phyloP scores from a whole-genome alignment of 345 rosid genomes.

The Sisymbrium altissimum region DNA sequence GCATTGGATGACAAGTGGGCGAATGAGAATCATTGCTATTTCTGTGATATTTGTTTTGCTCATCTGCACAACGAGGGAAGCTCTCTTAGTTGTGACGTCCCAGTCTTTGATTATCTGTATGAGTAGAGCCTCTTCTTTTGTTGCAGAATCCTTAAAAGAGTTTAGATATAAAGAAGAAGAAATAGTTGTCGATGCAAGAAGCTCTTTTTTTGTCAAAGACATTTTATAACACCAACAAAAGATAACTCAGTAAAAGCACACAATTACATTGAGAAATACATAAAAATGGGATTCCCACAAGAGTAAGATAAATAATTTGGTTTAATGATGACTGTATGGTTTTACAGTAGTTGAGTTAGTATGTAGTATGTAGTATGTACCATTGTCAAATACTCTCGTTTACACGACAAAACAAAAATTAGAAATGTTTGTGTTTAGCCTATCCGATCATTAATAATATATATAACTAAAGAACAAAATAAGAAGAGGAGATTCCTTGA shows the following conservation, averaged over 20 bases:
- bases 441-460: background rate
- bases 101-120: conserved; percentile 54
- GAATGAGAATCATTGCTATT: conserved; percentile 64
- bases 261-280: too few species aligned
- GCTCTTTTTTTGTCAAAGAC: background rate
- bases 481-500: conserved; percentile 31
- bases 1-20: conserved; percentile 72
- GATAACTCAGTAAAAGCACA: too few species aligned
- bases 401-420: background rate
- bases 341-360: too few species aligned
- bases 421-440: conserved; percentile 28
- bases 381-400: background rate
- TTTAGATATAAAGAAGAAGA: background rate
- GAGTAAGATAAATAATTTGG: too few species aligned
- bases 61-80: conserved; percentile 51
- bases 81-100: conserved; percentile 38
- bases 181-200: background rate
- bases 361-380: background rate
- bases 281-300: too few species aligned
- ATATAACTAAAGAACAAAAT: background rate
- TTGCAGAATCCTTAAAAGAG: background rate
- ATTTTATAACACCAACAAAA: background rate
- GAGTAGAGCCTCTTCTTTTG: conserved; percentile 23
- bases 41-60: conserved; percentile 66
- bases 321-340: too few species aligned